A percentile compares a stretch with the other conserved stretches of the same genome.
Evolutionary conservation across 75 land plant genomes (phyloP).

Genomic region (Pseudotsuga menziesii): DNA sequence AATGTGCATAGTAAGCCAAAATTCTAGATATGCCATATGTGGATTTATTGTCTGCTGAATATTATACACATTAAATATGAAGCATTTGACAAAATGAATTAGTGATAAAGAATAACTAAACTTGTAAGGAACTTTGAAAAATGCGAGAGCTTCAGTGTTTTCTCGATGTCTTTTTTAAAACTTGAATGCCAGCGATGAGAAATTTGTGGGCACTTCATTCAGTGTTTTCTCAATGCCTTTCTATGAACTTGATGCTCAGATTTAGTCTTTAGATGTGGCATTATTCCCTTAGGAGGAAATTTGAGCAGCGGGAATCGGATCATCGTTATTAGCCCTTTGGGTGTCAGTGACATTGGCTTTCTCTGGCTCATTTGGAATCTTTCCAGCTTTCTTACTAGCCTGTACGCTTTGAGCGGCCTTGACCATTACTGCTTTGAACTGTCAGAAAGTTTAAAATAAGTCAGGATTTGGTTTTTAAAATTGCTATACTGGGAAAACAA

Average conservation of each 20-base stretch:
- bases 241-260: too few species aligned
- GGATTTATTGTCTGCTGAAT: background rate
- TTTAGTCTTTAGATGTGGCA: background rate
- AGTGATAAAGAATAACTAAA: background rate
- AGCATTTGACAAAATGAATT: background rate
- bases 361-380: slow-evolving; percentile 17
- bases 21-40: background rate
- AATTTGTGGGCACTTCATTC: too few species aligned
- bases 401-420: slow-evolving; percentile 20
- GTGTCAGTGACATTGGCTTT: slow-evolving; percentile 12
- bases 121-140: too few species aligned
- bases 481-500: too few species aligned
- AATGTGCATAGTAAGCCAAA: background rate
- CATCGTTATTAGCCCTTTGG: background rate
- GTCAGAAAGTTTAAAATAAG: slow-evolving; percentile 12
- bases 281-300: slow-evolving; percentile 16
- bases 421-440: slow-evolving; percentile 63
- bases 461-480: background rate
- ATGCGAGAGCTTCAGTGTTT: background rate
- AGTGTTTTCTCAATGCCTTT: too few species aligned
- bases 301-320: slow-evolving; percentile 20
- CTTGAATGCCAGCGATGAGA: too few species aligned
- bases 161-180: background rate
- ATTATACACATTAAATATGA: background rate
- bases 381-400: slow-evolving; percentile 10